phyloP scores from a whole-genome alignment of 192 early-diverging fungal genomes.

The Dissophora globulifera region DNA sequence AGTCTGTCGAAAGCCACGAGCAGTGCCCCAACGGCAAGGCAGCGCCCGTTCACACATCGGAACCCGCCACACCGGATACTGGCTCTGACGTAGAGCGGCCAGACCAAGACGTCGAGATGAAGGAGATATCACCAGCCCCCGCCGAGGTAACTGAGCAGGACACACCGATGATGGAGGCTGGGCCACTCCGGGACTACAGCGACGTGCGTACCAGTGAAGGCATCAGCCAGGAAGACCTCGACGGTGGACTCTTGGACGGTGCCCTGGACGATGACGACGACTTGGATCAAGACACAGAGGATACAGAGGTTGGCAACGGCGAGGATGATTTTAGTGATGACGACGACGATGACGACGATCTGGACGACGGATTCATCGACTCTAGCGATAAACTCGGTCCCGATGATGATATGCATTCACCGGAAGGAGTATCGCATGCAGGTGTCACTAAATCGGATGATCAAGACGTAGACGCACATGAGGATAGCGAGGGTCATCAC shows the following conservation, averaged over 20 bases:
- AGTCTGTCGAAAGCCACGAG: not conserved
- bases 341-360: slow-evolving; percentile 38
- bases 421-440: slow-evolving; percentile 1
- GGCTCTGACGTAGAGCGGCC: not conserved
- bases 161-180: slow-evolving; percentile 7
- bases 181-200: not conserved
- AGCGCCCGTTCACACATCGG: not conserved
- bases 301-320: slow-evolving; percentile 46
- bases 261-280: slow-evolving; percentile 50
- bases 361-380: slow-evolving; percentile 11
- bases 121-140: slow-evolving; percentile 1
- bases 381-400: slow-evolving; percentile 4
- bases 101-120: slow-evolving; percentile 26
- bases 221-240: slow-evolving; percentile 44
- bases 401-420: slow-evolving; percentile 12
- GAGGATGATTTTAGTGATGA: slow-evolving; percentile 36
- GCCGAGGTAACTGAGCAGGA: slow-evolving; percentile 14
- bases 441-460: slow-evolving; percentile 17
- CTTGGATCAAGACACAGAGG: slow-evolving; percentile 50
- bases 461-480: slow-evolving; percentile 16
- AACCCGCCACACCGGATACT: not conserved
- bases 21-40: not conserved
- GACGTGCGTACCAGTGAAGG: slow-evolving; percentile 11
- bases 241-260: slow-evolving; percentile 48
- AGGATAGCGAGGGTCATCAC: slow-evolving; percentile 5